Evolutionary conservation across 306 rosid genomes (phyloP), one percentile per base, ranked within the genome.

Genomic region (Mimosa pudica): DNA sequence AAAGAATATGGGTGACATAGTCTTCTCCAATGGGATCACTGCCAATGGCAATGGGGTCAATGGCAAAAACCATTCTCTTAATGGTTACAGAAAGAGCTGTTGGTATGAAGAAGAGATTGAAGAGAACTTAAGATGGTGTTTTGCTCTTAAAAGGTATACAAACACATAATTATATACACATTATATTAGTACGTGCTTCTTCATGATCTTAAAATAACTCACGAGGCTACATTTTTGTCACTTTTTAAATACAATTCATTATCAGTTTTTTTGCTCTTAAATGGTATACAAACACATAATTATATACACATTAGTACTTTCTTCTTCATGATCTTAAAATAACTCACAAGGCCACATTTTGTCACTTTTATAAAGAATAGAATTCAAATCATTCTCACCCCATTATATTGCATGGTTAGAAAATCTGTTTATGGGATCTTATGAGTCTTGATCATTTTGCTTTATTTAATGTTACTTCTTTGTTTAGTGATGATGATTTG

Each of bases 101-200:
- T 94, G 98, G 98, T 94, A 94, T 62, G 98, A 94, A 80, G 97
- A 94, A 80, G 98, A 94, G 87, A 94, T 92, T 72, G 98, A 94
- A 83, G 98, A 94, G 73, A 89, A 94, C 71, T 70, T 94, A 41
- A 89, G 98, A 88, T 94, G 98, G 98, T 92, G 97, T 42, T 94
- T 94, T 86, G 97, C 98, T 80, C 97, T 94, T 55, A 94, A 94
- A 66, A 89, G 98, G 98, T 94, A 73, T 10, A 10, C 10, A 60
- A 2, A 18, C 24, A 58, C 6, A 80, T 17, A 17, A 3, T 16
- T 5, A 6, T 54, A 17, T 9, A 4, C 24, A 14, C 47, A 42
- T 20, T 33, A 14, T 38, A 42, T 20, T 42, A 7, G 8, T 41
- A 32, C 51, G 49, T 41, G 5, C 45, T 49, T 58, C 52, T 18